Base-by-base conservation (phyloP, 805 yeast species). In the Starmerella powellii region DNA sequence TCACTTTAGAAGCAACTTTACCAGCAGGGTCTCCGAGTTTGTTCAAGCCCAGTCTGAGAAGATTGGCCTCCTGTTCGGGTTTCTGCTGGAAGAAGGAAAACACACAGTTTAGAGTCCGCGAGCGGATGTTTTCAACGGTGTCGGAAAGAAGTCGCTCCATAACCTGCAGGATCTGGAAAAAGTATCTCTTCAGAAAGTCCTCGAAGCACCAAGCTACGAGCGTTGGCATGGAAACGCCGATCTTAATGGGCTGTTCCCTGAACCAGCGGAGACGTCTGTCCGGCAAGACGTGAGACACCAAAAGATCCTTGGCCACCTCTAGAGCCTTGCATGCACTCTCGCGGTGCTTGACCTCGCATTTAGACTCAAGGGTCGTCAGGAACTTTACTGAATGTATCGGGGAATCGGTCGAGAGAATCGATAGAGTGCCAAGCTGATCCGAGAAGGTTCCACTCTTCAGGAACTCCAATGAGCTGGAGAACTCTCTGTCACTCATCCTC, bases 11-110 rank as follows among this genome's bases (percentile, higher is more conserved):
- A 1, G 93, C 75, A 4, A 91, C 95, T 58, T 85, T 85, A 48
- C 83, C 80, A 49, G 88, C 95, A 34, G 73, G 72, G 59, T 91
- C 98, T 63, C 98, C 98, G 29, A 91, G 68, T 60, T 91, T 91
- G 61, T 91, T 91, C 35, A 86, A 91, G 40, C 94, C 95, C 41
- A 91, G 68, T 53, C 86, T 73, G 54, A 91, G 68, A 51, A 91
- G 66, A 60, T 91, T 91, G 40, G 79, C 93, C 62, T 91, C 98
- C 67, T 91, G 98, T 65, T 91, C 98, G 3, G 98, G 97, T 61
- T 87, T 88, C 5, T 80, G 69, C 49, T 77, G 77, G 46, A 91
- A 65, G 34, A 91, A 67, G 44, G 82, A 94, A 52, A 86, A 82
- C 26, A 87, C 72, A 56, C 83, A 86, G 31, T 74, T 66, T 27